phyloP scores from a whole-genome alignment of 169 alveolate species.

The Cryptosporidium viatorum region DNA sequence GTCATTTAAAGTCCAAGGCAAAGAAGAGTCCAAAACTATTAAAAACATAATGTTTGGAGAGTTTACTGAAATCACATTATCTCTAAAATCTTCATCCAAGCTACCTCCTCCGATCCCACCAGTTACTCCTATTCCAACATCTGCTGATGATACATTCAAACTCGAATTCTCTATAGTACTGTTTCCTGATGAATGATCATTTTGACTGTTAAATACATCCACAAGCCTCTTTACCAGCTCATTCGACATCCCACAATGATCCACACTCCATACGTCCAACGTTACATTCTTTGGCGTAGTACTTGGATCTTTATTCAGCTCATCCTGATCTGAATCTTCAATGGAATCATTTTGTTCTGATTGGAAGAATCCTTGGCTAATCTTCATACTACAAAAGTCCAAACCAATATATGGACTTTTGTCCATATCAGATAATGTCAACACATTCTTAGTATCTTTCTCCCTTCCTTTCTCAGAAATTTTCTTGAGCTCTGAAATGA shows the following conservation, averaged over 20 bases:
- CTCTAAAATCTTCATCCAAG: not conserved
- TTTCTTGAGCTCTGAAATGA: slow-evolving; percentile 41
- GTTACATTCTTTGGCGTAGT: not conserved
- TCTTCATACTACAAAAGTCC: slow-evolving; percentile 17
- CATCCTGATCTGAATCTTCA: not conserved
- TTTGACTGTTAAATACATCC: slow-evolving; percentile 30
- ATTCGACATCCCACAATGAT: slow-evolving; percentile 49
- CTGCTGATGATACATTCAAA: not conserved
- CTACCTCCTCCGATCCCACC: not conserved
- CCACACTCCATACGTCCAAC: slow-evolving; percentile 68
- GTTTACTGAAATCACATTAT: not conserved
- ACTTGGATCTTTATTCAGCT: not conserved
- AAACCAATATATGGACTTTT: slow-evolving; percentile 53
- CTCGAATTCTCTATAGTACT: slow-evolving; percentile 5
- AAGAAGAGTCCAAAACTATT: slow-evolving; percentile 51
- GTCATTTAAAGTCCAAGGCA: slow-evolving; percentile 72
- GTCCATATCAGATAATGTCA: not conserved
- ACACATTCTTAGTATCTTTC: not conserved
- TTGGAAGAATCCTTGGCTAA: not conserved
- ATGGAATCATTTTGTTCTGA: not conserved
- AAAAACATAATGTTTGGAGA: slow-evolving; percentile 64
- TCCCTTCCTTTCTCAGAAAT: slow-evolving; percentile 30
- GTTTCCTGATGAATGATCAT: not conserved
- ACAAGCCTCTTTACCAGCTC: slow-evolving; percentile 65
- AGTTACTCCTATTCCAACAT: not conserved